These are phyloP conservation scores for Citrus reticulata DNA, from an alignment of 345 rosid genomes.

Conservation along the genomic window DNA sequence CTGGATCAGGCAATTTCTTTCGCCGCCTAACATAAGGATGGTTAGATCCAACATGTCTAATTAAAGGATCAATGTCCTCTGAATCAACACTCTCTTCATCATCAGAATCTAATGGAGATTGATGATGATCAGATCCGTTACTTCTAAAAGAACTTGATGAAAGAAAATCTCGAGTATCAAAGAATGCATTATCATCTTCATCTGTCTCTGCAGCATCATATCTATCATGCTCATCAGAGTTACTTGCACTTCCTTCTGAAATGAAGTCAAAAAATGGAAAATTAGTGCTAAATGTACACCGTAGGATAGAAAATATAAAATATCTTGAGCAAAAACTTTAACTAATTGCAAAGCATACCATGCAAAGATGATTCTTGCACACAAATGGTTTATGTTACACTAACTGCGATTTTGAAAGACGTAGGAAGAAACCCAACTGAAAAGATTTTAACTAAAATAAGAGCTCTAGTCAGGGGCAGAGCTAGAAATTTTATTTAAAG, in stretches of 20 bases:
- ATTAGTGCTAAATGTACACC: not conserved
- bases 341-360: not conserved
- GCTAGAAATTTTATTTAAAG: not conserved
- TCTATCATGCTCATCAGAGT: conserved; percentile 28
- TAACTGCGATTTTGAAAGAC: not conserved
- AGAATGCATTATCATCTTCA: conserved; percentile 21
- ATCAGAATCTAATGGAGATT: conserved; percentile 16
- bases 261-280: not conserved
- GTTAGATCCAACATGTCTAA: conserved; percentile 12
- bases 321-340: not conserved
- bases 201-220: conserved; percentile 23
- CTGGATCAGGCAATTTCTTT: conserved; percentile 29
- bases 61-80: conserved; percentile 16
- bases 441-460: not conserved
- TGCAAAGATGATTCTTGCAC: not conserved
- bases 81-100: conserved; percentile 16
- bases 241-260: conserved; percentile 27
- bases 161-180: conserved; percentile 30
- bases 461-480: not conserved
- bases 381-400: not conserved
- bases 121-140: conserved; percentile 13
- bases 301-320: not conserved
- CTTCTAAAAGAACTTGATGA: conserved; percentile 28
- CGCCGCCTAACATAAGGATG: conserved; percentile 21
- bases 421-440: not conserved